Conservation (phyloP, 164 flowering plant species). For the Dillenia turbinata region DNA sequence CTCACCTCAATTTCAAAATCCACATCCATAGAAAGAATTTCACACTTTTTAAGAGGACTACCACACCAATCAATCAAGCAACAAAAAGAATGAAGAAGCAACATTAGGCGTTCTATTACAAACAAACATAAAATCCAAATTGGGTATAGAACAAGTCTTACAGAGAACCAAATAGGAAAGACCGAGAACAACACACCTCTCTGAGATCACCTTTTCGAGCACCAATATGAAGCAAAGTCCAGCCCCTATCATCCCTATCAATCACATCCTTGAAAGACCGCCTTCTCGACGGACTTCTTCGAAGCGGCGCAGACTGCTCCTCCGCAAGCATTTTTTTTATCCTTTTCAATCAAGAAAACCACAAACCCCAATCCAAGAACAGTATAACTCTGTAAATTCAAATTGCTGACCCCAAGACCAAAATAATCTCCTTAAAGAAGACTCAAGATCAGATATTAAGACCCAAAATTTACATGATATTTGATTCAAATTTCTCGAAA, state of each 20-base stretch:
- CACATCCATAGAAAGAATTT: too few relatives aligned
- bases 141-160: not conserved
- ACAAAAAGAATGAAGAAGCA: too few relatives aligned
- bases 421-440: not conserved
- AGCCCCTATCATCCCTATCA: slow-evolving; percentile 85
- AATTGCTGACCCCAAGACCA: not conserved
- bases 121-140: not conserved
- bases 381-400: not conserved
- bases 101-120: too few relatives aligned
- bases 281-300: slow-evolving; percentile 44
- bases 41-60: too few relatives aligned
- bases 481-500: not conserved
- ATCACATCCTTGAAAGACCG: slow-evolving; percentile 33
- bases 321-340: slow-evolving; percentile 21
- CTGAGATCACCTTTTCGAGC: slow-evolving; percentile 84
- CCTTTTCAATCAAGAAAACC: not conserved
- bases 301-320: slow-evolving; percentile 22
- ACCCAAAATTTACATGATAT: slow-evolving; percentile 19
- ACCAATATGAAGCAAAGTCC: slow-evolving; percentile 86
- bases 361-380: not conserved
- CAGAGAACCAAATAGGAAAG: not conserved
- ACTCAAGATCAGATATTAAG: not conserved
- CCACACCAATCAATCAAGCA: too few relatives aligned
- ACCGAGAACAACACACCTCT: slow-evolving; percentile 35
- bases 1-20: too few relatives aligned